Evolutionary conservation across 768 basidiomycete species (phyloP), one percentile per base, ranked within the genome.

Genomic region (Amanita pseudoporphyria): DNA sequence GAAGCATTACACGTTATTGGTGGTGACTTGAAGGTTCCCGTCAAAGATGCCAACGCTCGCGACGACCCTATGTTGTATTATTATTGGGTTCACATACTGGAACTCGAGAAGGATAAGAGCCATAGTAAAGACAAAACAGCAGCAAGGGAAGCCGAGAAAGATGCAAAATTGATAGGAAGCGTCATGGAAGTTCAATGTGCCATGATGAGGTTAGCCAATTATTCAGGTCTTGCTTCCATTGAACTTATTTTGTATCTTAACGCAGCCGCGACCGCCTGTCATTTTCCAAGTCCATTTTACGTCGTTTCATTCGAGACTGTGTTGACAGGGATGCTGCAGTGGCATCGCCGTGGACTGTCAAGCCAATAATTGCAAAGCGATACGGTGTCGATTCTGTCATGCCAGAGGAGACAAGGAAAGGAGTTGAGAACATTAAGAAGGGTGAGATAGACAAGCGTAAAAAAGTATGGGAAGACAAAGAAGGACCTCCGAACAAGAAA

Each of bases 211-310:
- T 87, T 57, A 47, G 76, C 41, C 31, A 9, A 18, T 35, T 43
- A 32, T 31, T 51, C 52, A 28, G 40, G 52, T 32, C 12, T 36
- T 43, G 26, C n/a, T 9, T 18, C n/a, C 28, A 45, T 52, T 48
- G 16, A 42, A 3, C 52, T 45, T 45, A 7, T 52, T 24, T 43
- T 30, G 38, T 43, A 39, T 51, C 48, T 16, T 47, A 16, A 32
- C 52, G 16, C 57, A 97, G 94, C 60, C 93, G 96, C 53, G 96
- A 99, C 64, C 87, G 94, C 46, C 74, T 95, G 16, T 82, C 91
- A 16, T 98, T 98, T 67, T 95, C 92, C 24, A 97, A 98, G 66
- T 93, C 93, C 14, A 95, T 98, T 57, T 79, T 99, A 24, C 89
- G 93, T 55, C 85, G 93, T 13, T 97, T 95, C 67, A 88, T 99